Base-by-base conservation (phyloP, 2,329 filamentous ascomycete species). In the Pseudocercospora cruenta region DNA sequence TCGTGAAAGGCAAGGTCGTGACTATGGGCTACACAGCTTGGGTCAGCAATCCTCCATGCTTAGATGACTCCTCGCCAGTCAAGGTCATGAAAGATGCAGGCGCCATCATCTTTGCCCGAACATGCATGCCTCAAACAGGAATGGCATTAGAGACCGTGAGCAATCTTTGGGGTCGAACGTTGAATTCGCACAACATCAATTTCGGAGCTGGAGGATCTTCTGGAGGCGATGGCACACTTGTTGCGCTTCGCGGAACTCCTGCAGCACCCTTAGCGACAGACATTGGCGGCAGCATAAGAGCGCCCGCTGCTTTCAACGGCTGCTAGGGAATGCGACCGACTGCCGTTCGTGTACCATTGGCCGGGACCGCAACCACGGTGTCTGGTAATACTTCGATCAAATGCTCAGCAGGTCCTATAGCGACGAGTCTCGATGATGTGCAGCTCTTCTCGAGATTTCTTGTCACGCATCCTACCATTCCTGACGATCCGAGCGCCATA, bases 391-490 rank as follows among this genome's bases (percentile, higher is more conserved):
- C 83, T 66, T 75, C 75, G 4, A 80, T 87, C 45, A 72, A 83
- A 24, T 75, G 79, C 0, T 80, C 83, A 0, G 78, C 86, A 68
- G 87, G 88, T 0, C 87, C 88, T 0, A 80, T 90, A 78, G 82
- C 84, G 1, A 80, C 80, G 53, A 83, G 82, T 0, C 77, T 89
- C 0, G 78, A 80, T 4, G 86, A 88, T 62, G 78, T 82, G 7
- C 70, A 71, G 6, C 68, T 81, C 59, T 82, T 80, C 66, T 75
- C 75, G 9, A 79, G 77, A 67, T 72, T 74, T 1, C 71, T 83
- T 0, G 76, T 88, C 3, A 78, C 77, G 62, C 71, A 79, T 1
- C 71, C 83, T 67, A 87, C 87, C 0, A 88, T 87, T 86, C 77
- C 82, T 0, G 72, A 71, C 1, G 86, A 89, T 66, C 82, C 86